A percentile compares a stretch with the other conserved stretches of the same genome.
Conservation (phyloP, 2,329 filamentous ascomycete species). For the Neonectria coccinea region DNA sequence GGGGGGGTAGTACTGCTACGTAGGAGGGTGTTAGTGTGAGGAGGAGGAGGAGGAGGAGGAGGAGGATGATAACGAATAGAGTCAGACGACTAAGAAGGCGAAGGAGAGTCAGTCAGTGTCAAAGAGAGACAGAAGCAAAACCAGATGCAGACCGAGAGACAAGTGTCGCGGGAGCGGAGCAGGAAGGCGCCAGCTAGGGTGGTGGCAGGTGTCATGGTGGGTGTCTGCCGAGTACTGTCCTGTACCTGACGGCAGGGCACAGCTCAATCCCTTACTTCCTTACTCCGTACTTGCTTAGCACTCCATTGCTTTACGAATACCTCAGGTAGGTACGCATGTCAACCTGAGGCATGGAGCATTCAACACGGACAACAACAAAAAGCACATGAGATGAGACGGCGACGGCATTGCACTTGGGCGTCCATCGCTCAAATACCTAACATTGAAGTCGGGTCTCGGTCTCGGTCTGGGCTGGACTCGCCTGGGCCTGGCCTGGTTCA, state of each 20-base stretch:
- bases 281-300: not conserved
- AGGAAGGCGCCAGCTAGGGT: slow-evolving; percentile 6
- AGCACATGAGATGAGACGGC: slow-evolving; percentile 16
- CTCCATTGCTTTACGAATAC: not conserved
- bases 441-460: slow-evolving; percentile 1
- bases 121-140: not conserved
- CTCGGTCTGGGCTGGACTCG: not conserved
- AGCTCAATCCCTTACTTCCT: too few relatives aligned
- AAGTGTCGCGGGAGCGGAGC: slow-evolving; percentile 13
- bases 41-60: not conserved
- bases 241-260: not conserved
- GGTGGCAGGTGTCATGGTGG: slow-evolving; percentile 6
- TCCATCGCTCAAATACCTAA: not conserved
- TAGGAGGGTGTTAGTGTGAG: not conserved
- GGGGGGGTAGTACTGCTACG: not conserved
- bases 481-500: not conserved
- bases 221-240: slow-evolving; percentile 10
- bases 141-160: not conserved
- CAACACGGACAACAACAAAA: not conserved
- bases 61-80: not conserved
- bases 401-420: slow-evolving; percentile 11
- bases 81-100: too few relatives aligned
- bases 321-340: slow-evolving; percentile 1
- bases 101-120: not conserved
- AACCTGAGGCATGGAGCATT: too few relatives aligned